Base-by-base conservation (phyloP, 169 alveolate genomes). In the Plasmodium yoelii region DNA sequence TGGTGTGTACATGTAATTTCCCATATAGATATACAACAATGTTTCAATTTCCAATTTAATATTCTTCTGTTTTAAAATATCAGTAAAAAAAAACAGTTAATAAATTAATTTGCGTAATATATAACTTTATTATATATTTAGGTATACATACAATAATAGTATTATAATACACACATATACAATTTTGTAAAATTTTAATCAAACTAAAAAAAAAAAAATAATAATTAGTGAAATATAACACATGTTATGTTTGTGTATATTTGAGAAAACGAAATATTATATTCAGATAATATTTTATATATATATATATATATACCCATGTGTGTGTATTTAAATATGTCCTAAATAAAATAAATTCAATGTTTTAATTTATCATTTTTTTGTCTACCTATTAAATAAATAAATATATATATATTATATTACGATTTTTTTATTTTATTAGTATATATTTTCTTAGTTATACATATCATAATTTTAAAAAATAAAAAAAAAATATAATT, bases 1-100 rank as follows among this genome's bases (percentile, higher is more conserved):
- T 56, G 49, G 75, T 49, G 75, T 63, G 88, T 75, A 75, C 74
- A 63, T 63, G 71, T 42, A 49, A 63, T 44, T 75, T 75, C 49
- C 64, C 44, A 49, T 63, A 61, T 69, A 69, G 24, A 63, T 69
- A 49, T 69, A 42, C 64, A 69, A 4, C 60, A 69, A 69, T 69
- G 51, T 69, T 69, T 69, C 42, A 69, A 26, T 69, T 26, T 57
- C 26, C 42, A 12, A 69, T 69, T 69, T 49, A 22, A 10, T n/a
- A 18, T 51, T 69, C 34, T 69, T 51, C 64, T 49, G 65, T 69
- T 69, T 69, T 5, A 47, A 69, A 69, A 64, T 39, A 59, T 18
- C 13, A 19, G 34, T 59, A 34, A 19, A 28, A 39, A 64, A 65
- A 65, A 34, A 39, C 56, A 65, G 57, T 34, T 65, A 28, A 39